A percentile compares a stretch with the other conserved stretches of the same genome.
Conservation (phyloP, 805 yeast species). For the Candida caryicola region DNA sequence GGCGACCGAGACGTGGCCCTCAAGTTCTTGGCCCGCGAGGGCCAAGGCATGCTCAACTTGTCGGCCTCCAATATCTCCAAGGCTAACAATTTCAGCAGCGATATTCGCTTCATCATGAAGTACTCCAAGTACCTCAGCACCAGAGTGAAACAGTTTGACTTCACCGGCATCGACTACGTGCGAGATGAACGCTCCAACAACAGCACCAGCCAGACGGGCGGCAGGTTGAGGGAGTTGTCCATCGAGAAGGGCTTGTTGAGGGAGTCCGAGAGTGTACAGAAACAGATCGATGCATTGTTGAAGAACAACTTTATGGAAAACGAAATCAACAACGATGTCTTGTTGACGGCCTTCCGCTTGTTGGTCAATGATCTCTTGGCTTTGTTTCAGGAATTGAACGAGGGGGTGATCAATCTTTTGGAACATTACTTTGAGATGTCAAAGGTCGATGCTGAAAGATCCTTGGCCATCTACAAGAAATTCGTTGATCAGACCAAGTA, state of each 20-base stretch:
- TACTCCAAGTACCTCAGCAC: slow-evolving; percentile 70
- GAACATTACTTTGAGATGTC: slow-evolving; percentile 96
- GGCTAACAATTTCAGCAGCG: slow-evolving; percentile 40
- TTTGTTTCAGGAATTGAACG: slow-evolving; percentile 85
- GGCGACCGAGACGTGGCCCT: slow-evolving; percentile 80
- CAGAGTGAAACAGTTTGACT: slow-evolving; percentile 67
- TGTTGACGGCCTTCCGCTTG: slow-evolving; percentile 80
- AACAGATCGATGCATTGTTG: slow-evolving; percentile 72
- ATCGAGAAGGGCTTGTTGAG: slow-evolving; percentile 79
- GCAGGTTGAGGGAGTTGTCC: slow-evolving; percentile 60
- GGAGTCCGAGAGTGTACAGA: slow-evolving; percentile 81
- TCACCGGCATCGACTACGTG: slow-evolving; percentile 70
- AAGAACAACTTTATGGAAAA: slow-evolving; percentile 72
- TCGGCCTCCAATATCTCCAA: slow-evolving; percentile 36
- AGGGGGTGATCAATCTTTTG: slow-evolving; percentile 89
- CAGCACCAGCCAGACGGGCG: slow-evolving; percentile 46
- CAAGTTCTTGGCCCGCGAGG: slow-evolving; percentile 49
- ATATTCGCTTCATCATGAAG: slow-evolving; percentile 54
- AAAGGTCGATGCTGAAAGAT: slow-evolving; percentile 78
- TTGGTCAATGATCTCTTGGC: slow-evolving; percentile 87
- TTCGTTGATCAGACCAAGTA: slow-evolving; percentile 84
- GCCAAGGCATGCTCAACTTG: slow-evolving; percentile 49
- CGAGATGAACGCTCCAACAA: slow-evolving; percentile 58
- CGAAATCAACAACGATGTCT: slow-evolving; percentile 81
- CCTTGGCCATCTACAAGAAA: slow-evolving; percentile 76